Evolutionary conservation across 2,329 filamentous ascomycete genomes (phyloP), one percentile per base, ranked within the genome.

Genomic region (Emergomyces orientalis): DNA sequence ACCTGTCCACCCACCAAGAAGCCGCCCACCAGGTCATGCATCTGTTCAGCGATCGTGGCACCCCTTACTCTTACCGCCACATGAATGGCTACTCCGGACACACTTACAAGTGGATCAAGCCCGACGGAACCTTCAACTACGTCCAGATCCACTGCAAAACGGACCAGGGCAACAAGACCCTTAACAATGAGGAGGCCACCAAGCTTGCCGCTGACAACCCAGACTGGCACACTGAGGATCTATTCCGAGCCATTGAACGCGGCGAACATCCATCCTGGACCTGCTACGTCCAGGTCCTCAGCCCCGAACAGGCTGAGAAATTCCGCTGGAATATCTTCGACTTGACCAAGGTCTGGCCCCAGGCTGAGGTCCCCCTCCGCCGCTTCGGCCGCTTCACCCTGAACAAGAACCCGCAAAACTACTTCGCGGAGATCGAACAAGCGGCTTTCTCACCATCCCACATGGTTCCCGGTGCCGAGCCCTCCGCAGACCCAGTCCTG

Each of bases 351-450:
- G 81, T 86, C 68, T 88, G 86, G 86, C 86, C 86, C 2, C 83
- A 88, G 64, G 76, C 73, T 27, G 80, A 86, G 56, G 83, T 86
- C 34, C 86, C 87, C 1, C 77, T 87, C 14, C 79, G 83, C 22
- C 81, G 78, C 55, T 79, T 89, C 61, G 86, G 86, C 58, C 81
- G 81, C 64, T 74, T 89, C 63, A 87, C 83, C 0, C 79, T 89
- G 30, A 87, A 88, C 75, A 79, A 80, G 71, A 89, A 88, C 70
- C 78, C 81, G 1, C 74, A 82, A 61, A 88, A 89, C 74, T 89
- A 88, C 76, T 88, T 88, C 69, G 80, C 82, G 56, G 87, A 90
- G 69, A 87, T 89, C 59, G 87, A 90, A 76, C 87, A 89, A 71
- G 81, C 84, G 22, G 85, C 86, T 1, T 90, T 88, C 80, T 86